phyloP scores from a whole-genome alignment of 805 yeast species.

The Kazachstania kunashirensis region DNA sequence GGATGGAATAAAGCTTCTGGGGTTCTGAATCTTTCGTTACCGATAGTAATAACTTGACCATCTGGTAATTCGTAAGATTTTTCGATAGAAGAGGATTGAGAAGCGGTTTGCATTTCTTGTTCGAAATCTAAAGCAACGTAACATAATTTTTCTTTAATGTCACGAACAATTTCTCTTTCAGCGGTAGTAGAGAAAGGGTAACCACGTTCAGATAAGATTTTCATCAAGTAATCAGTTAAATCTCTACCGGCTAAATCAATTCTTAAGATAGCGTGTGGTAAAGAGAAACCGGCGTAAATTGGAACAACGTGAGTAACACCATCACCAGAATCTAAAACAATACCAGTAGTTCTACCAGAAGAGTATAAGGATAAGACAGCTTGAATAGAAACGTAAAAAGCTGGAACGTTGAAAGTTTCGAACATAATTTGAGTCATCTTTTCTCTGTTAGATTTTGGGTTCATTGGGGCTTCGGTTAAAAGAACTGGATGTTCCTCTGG shows the following conservation, averaged over 20 bases:
- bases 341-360: conserved; percentile 99
- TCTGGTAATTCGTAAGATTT: conserved; percentile 99
- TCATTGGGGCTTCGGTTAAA: conserved; percentile 99
- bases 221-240: conserved; percentile 97
- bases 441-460: conserved; percentile 99
- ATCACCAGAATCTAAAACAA: conserved; percentile 98
- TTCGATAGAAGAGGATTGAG: conserved; percentile 96
- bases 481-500: conserved; percentile 99
- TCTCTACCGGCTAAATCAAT: conserved; percentile 99
- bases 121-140: conserved; percentile 98
- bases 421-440: conserved; percentile 99
- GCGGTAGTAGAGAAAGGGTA: conserved; percentile 98
- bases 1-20: conserved; percentile 99
- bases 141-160: conserved; percentile 95
- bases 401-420: conserved; percentile 99
- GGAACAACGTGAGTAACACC: conserved; percentile 99
- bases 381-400: conserved; percentile 97
- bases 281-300: conserved; percentile 98
- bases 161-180: conserved; percentile 89
- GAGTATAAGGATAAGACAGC: conserved; percentile 97
- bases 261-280: conserved; percentile 98
- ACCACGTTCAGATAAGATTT: conserved; percentile 98
- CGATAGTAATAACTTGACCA: conserved; percentile 98
- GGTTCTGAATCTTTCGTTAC: conserved; percentile 99
- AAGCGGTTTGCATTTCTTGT: conserved; percentile 98